These are phyloP conservation scores for Venustampulla echinocandica DNA, from an alignment of 495 filamentous ascomycete species.

Conservation along the genomic window DNA sequence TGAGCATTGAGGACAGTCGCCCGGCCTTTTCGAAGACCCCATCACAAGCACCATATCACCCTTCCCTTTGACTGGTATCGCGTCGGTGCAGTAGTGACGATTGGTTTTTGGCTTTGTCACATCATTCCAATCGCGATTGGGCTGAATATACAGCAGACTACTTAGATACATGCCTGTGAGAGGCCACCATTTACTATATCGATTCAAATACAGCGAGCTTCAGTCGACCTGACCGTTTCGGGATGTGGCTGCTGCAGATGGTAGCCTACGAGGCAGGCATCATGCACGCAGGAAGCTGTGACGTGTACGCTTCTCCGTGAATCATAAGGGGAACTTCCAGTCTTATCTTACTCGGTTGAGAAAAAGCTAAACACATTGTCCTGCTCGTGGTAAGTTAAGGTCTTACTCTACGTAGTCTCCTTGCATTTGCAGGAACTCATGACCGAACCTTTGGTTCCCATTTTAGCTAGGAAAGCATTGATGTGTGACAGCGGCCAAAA, in stretches of 20 bases:
- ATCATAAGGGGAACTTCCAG: no score
- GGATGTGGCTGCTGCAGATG: not conserved
- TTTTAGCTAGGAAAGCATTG: no score
- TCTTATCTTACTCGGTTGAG: no score
- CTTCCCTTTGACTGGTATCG: not conserved
- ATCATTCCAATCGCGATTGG: not conserved
- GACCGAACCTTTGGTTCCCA: no score
- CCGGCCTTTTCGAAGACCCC: not conserved
- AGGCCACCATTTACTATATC: not conserved
- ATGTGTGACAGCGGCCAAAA: no score
- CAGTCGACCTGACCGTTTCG: not conserved
- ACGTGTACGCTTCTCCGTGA: no score
- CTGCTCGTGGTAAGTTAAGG: no score
- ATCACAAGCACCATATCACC: not conserved
- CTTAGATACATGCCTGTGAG: not conserved
- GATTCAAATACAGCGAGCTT: not conserved
- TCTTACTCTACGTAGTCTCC: no score
- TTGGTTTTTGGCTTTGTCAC: not conserved
- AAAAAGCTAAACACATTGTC: no score
- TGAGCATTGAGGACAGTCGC: not conserved
- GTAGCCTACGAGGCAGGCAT: not conserved
- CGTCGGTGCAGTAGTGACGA: not conserved
- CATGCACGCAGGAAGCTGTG: no score
- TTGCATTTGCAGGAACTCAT: no score
- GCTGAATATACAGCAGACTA: not conserved